Percentiles rank a stretch among this genome's conserved stretches.
Conservation (phyloP, 2,329 filamentous ascomycete species). For the Diaporthe longicolla region DNA sequence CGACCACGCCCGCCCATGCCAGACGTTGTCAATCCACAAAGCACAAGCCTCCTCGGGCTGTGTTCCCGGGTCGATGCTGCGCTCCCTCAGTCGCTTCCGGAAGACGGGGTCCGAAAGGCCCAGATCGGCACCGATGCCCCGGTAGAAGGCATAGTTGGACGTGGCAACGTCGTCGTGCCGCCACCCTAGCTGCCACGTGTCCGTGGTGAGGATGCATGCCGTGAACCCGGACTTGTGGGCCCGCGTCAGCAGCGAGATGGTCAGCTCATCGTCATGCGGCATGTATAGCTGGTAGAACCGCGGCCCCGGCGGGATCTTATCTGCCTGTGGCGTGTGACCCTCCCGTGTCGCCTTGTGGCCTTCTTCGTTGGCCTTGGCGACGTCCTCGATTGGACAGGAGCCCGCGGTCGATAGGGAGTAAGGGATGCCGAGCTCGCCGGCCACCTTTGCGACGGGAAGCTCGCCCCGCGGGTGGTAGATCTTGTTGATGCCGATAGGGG, state of each 20-base stretch:
- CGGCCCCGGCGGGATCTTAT: slow-evolving; percentile 48
- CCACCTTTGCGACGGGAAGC: slow-evolving; percentile 70
- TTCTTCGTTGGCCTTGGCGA: slow-evolving; percentile 67
- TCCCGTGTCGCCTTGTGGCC: slow-evolving; percentile 47
- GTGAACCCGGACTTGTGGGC: slow-evolving; percentile 69
- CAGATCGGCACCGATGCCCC: slow-evolving; percentile 70
- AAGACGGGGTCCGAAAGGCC: slow-evolving; percentile 73
- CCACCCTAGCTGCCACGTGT: slow-evolving; percentile 76
- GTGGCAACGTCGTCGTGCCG: slow-evolving; percentile 69
- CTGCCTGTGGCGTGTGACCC: slow-evolving; percentile 25
- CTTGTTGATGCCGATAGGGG: slow-evolving; percentile 75
- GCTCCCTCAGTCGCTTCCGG: slow-evolving; percentile 63
- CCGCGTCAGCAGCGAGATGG: slow-evolving; percentile 67
- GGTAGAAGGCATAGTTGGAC: slow-evolving; percentile 75
- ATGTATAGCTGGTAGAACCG: slow-evolving; percentile 76
- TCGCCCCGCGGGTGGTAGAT: slow-evolving; percentile 74
- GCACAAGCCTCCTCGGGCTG: slow-evolving; percentile 68
- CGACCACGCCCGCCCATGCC: slow-evolving; percentile 73
- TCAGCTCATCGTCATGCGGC: slow-evolving; percentile 73
- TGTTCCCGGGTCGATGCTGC: slow-evolving; percentile 66
- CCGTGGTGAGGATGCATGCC: slow-evolving; percentile 71
- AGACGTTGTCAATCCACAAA: slow-evolving; percentile 74
- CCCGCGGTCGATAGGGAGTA: slow-evolving; percentile 73
- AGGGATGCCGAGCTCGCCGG: slow-evolving; percentile 70
- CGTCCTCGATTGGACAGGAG: slow-evolving; percentile 68